Base-by-base conservation (phyloP, 441 rosid genomes). In the Cnidoscolus chayamansa region DNA sequence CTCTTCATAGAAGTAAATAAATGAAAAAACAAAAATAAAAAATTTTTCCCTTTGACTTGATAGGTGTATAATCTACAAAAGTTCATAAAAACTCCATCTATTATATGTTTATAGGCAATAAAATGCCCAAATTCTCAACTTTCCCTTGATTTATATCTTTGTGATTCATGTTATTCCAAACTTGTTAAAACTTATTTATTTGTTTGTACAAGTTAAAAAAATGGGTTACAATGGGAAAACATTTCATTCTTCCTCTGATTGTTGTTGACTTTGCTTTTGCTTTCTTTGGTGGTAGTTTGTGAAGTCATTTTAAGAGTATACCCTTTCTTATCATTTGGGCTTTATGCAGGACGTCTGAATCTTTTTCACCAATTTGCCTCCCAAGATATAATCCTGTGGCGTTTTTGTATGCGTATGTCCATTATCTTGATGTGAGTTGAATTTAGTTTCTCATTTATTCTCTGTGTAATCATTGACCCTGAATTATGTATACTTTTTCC, bases 361-460 rank as follows among this genome's bases (percentile, higher is more conserved):
- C 93, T 65, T 95, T 95, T 79, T 95, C 97, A 17, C 99, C 99
- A 74, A 95, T 93, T 80, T 95, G 99, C 86, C 82, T 95, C 61
- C 99, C 97, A 63, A 87, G 98, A 87, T 95, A 95, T 82, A 95
- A 95, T 78, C 90, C 99, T 67, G 83, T 83, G 88, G 95, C 98
- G 31, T 95, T 95, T 84, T 73, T 95, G 73, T 90, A 95, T 82
- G 97, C 98, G 57, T 95, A 95, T 83, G 95, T 95, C 75, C 94
- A 91, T 81, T 95, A 84, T 83, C 83, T 91, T 70, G 98, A 93
- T 80, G 99, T 95, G 85, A 95, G 99, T 87, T 71, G 67, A 10
- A 59, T 74, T 64, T 79, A 31, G 56, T 68, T 76, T 65, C 50
- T 25, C 10, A 43, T 48, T 45, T 73, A 4, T 32, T 74, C 40